phyloP scores from a whole-genome alignment of 2,329 filamentous ascomycete species.

The Ophiosphaerella korrae region DNA sequence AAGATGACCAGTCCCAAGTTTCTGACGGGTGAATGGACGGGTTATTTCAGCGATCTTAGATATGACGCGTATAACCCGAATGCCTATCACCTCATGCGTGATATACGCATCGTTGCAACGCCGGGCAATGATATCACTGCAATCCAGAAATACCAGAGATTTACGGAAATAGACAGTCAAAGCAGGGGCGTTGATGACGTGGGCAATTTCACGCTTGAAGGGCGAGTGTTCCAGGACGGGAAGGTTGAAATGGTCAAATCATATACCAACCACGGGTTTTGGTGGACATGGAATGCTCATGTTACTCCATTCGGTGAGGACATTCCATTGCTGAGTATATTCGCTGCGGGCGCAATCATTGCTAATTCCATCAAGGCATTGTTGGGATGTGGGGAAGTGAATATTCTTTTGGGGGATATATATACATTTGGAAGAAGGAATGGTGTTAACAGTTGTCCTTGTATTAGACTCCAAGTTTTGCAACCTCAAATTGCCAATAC shows the following conservation, averaged over 20 bases:
- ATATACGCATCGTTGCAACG: slow-evolving; percentile 13
- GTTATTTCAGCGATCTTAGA: slow-evolving; percentile 23
- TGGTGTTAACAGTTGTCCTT: slow-evolving; percentile 7
- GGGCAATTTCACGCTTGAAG: slow-evolving; percentile 22
- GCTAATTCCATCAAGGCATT: slow-evolving; percentile 12
- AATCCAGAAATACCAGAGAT: neutral
- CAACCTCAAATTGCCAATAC: no score
- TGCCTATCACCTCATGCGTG: slow-evolving; percentile 16
- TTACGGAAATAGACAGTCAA: slow-evolving; percentile 9
- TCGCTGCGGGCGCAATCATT: no score
- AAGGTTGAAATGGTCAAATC: slow-evolving; percentile 18
- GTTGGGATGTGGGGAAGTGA: slow-evolving; percentile 23
- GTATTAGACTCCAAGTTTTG: no score
- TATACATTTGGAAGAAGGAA: slow-evolving; percentile 36
- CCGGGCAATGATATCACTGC: neutral
- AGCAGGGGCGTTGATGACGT: slow-evolving; percentile 17
- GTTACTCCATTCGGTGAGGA: slow-evolving; percentile 21
- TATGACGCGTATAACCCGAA: neutral
- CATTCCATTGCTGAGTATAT: no score
- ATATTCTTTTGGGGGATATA: slow-evolving; percentile 24
- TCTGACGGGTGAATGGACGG: slow-evolving; percentile 23
- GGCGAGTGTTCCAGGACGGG: slow-evolving; percentile 19
- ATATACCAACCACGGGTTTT: slow-evolving; percentile 9
- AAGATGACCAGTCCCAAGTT: slow-evolving; percentile 22
- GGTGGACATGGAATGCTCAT: slow-evolving; percentile 22